Evolutionary conservation across 2,329 filamentous ascomycete species (phyloP), one percentile per base, ranked within the genome.

Genomic region (Phaeophleospora eucalypticola): DNA sequence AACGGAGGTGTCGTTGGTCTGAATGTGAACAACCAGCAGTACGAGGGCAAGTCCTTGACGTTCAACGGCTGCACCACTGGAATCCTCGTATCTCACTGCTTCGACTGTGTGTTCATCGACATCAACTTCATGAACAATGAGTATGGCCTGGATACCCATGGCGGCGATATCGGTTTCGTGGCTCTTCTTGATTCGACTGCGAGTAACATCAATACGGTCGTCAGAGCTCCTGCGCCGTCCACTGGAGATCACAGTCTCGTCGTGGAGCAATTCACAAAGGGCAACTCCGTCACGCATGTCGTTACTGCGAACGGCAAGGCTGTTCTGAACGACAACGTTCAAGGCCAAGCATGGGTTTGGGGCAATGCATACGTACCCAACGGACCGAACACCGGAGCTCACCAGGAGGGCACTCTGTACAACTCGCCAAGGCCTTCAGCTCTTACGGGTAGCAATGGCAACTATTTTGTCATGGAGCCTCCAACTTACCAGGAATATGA

Each of bases 21-120:
- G 3, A 74, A 71, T 43, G 75, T 76, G 55, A 66, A 80, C 35
- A 81, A 75, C 46, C 81, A 86, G 65, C 82, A 85, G 58, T 81
- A 71, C 65, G 73, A 71, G n/a, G 17, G 17, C 40, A 43, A 43
- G 40, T 29, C 20, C 34, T 60, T 60, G 2, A 61, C 53, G 4
- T 61, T 57, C 18, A 52, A 36, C 6, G 53, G 35, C 35, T 37
- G 35, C 35, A 37, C 35, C 9, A 37, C 35, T 4, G 35, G 35
- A 3, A 37, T 37, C 15, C 35, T 37, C 16, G 35, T 37, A 9
- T 37, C 35, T 4, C 35, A 37, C 35, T 37, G 35, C 35, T 37
- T 18, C 15, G 35, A 37, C 15, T 37, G 35, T 18, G 35, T 37
- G 4, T 37, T 37, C 15, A 37, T 37, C 16, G 35, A 37, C 35